Conservation (phyloP, 441 rosid species). For the Dalechampia spathulata region DNA sequence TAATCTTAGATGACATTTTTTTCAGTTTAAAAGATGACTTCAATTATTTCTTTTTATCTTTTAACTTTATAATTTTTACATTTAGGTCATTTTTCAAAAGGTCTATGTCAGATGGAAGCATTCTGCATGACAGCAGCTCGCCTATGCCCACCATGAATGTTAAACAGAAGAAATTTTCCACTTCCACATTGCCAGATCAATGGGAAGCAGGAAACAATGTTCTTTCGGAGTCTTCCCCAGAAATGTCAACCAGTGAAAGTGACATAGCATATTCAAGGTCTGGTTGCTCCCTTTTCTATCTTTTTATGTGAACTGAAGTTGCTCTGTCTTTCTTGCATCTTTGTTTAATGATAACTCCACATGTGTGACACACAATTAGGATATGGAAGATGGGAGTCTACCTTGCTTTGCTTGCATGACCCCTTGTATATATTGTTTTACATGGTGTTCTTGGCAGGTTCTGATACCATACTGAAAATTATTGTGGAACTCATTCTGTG, state of each 20-base stretch:
- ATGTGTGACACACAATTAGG: too few species aligned
- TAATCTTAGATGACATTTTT: too few species aligned
- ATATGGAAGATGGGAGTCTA: too few species aligned
- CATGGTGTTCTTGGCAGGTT: too few species aligned
- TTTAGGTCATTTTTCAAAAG: slow-evolving; percentile 69
- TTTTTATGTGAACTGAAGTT: background rate
- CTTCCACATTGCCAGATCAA: slow-evolving; percentile 35
- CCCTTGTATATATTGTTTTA: too few species aligned
- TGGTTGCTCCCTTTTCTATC: slow-evolving; percentile 15
- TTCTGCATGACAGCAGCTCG: slow-evolving; percentile 43
- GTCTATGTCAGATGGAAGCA: slow-evolving; percentile 88
- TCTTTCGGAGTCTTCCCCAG: slow-evolving; percentile 70
- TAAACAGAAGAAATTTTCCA: slow-evolving; percentile 40
- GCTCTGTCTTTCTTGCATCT: background rate
- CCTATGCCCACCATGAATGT: slow-evolving; percentile 41
- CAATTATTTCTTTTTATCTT: too few species aligned
- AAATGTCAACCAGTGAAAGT: slow-evolving; percentile 64
- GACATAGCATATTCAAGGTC: slow-evolving; percentile 67
- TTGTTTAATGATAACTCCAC: background rate
- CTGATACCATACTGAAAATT: too few species aligned
- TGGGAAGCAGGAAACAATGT: slow-evolving; percentile 36
- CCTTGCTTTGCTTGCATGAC: too few species aligned
- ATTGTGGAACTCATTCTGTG: too few species aligned
- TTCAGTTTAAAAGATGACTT: too few species aligned
- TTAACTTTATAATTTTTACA: slow-evolving; percentile 19